A percentile compares a stretch with the other conserved stretches of the same genome.
Conservation (phyloP, 2,329 filamentous ascomycete genomes). For the Akanthomyces muscarius region DNA sequence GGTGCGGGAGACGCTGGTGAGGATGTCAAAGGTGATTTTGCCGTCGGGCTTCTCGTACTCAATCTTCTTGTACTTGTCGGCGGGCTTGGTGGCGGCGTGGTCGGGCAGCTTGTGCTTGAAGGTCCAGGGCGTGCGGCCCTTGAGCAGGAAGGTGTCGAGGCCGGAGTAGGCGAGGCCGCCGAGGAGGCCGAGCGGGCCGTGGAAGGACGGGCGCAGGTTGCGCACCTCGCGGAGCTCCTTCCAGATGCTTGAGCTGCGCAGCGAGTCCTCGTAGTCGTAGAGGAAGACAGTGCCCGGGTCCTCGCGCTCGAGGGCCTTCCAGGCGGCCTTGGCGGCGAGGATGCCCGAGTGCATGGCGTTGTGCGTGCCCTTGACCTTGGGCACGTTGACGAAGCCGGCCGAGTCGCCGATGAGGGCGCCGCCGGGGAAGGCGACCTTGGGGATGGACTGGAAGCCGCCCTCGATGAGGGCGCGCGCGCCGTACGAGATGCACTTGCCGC, state of each 20-base stretch:
- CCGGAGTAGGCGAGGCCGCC: conserved; percentile 92
- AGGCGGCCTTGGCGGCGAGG: conserved; percentile 89
- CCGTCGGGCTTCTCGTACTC: conserved; percentile 97
- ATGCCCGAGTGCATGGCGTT: conserved; percentile 98
- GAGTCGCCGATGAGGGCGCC: conserved; percentile 95
- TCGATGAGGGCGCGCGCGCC: conserved; percentile 88
- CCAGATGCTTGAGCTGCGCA: conserved; percentile 87
- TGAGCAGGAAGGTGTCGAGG: conserved; percentile 81
- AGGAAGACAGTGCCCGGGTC: conserved; percentile 76
- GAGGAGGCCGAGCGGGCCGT: conserved; percentile 78
- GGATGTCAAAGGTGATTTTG: conserved; percentile 90
- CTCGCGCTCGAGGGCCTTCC: conserved; percentile 59
- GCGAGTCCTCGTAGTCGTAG: conserved; percentile 86
- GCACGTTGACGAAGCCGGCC: conserved; percentile 93
- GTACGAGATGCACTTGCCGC: conserved; percentile 96
- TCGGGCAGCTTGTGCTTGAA: conserved; percentile 79
- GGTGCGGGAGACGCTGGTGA: conserved; percentile 91
- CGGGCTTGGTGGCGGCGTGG: conserved; percentile 71
- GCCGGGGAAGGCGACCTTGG: conserved; percentile 93
- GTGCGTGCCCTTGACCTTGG: conserved; percentile 97
- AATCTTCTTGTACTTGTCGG: conserved; percentile 79
- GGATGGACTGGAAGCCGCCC: conserved; percentile 95
- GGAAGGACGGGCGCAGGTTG: conserved; percentile 96
- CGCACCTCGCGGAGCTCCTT: conserved; percentile 90
- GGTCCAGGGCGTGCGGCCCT: conserved; percentile 87